Percentiles rank a stretch among this genome's conserved stretches.
Conservation (phyloP, 805 yeast species). For the Huiozyma sinensis region DNA sequence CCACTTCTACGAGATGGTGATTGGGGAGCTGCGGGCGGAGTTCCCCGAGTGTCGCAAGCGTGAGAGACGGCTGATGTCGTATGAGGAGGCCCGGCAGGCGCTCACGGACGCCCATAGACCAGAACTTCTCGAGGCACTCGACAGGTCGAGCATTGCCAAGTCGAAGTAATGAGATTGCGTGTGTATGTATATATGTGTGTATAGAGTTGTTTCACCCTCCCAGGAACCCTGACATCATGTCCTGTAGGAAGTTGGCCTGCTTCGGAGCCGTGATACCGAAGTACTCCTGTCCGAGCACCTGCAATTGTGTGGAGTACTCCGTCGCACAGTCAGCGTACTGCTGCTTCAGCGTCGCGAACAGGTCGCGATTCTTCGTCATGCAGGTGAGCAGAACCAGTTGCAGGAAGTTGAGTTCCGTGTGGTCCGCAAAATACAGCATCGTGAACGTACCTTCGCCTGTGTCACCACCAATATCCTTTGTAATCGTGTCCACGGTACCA, state of each 20-base stretch:
- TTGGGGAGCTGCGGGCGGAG: slow-evolving; percentile 39
- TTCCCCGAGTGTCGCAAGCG: slow-evolving; percentile 74
- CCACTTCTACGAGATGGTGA: slow-evolving; percentile 73
- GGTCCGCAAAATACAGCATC: slow-evolving; percentile 30
- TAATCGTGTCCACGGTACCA: slow-evolving; percentile 17
- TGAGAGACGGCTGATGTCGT: slow-evolving; percentile 65
- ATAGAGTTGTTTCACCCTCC: slow-evolving; percentile 14
- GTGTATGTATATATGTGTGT: not conserved
- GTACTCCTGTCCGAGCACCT: slow-evolving; percentile 48
- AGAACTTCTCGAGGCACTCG: slow-evolving; percentile 56
- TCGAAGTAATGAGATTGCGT: not conserved
- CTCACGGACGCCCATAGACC: slow-evolving; percentile 48
- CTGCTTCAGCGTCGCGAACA: slow-evolving; percentile 42
- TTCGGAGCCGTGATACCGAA: slow-evolving; percentile 47
- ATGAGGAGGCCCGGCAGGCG: slow-evolving; percentile 54
- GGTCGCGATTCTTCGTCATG: slow-evolving; percentile 40
- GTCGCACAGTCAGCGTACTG: slow-evolving; percentile 34
- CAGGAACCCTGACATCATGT: slow-evolving; percentile 65
- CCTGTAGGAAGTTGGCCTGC: slow-evolving; percentile 49
- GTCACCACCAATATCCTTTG: slow-evolving; percentile 20
- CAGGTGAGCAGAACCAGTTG: slow-evolving; percentile 56
- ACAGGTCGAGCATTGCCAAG: slow-evolving; percentile 38
- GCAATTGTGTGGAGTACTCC: slow-evolving; percentile 33
- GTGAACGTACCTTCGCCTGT: slow-evolving; percentile 21
- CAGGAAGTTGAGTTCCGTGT: slow-evolving; percentile 50